Base-by-base conservation (phyloP, 2,329 filamentous ascomycete species). In the Fusarium sp. region DNA sequence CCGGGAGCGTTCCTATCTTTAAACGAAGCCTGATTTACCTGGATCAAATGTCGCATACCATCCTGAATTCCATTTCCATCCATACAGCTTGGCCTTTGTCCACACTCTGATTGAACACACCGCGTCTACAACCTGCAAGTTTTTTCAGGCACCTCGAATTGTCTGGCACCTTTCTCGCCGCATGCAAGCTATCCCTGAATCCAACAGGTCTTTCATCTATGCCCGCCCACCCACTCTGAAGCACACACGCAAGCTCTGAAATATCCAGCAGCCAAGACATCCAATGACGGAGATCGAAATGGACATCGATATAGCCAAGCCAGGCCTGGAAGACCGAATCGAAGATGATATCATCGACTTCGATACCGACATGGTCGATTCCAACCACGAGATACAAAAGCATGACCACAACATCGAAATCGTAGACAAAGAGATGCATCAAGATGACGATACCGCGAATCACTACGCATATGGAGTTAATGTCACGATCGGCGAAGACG, bases 311-410 rank as follows among this genome's bases (percentile, higher is more conserved):
- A 50, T 69, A 53, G 53, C 55, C 29, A 67, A 66, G 32, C 71
- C 71, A 29, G 57, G 54, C 33, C 44, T 70, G 8, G 70, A 69
- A 19, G 50, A 45, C 6, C 66, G 62, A 21, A 53, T 61, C 14
- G 71, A 75, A 35, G 71, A 76, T 13, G 76, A 78, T 51, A 60
- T 76, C 21, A 75, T 78, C 45, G 72, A 76, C 52, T 78, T 76
- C 36, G 76, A 77, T 27, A 75, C 71, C 47, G 76, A 76, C 37
- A 71, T 71, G 61, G 54, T 61, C 14, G 67, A 70, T 33, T 54
- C 57, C 7, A 63, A 66, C 8, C 45, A 66, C 47, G 51, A 57
- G 10, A 9, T 38, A 6, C 32, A 55, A 46, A 51, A 62, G 39
- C 47, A 49, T 6, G 23, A 48, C 9, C 47, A 53, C 9, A 52